phyloP scores from a whole-genome alignment of 2,329 filamentous ascomycete species.

The Ceratocystis eucalypticola region DNA sequence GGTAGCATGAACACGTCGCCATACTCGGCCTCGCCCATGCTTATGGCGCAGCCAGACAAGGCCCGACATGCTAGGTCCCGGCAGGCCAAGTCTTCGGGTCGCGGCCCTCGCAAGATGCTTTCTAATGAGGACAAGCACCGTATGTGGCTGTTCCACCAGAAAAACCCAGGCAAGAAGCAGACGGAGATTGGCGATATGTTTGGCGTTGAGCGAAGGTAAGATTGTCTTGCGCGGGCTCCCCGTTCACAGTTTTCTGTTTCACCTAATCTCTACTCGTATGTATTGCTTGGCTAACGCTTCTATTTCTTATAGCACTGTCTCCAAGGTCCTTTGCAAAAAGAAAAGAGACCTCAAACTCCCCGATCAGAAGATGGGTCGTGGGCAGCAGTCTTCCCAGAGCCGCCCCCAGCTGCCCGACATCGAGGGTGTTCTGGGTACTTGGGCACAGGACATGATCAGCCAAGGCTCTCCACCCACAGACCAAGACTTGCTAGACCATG shows the following conservation, averaged over 20 bases:
- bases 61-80: constrained; percentile 29
- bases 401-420: constrained; percentile 68
- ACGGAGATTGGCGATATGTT: constrained; percentile 93
- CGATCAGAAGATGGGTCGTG: constrained; percentile 58
- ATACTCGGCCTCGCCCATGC: neutral
- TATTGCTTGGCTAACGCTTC: constrained; percentile 6
- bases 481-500: constrained; percentile 73
- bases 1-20: neutral
- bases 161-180: constrained; percentile 83
- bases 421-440: constrained; percentile 77
- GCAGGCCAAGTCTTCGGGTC: constrained; percentile 28
- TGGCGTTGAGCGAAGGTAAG: constrained; percentile 91
- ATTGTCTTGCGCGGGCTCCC: neutral
- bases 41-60: constrained; percentile 10
- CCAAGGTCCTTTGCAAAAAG: constrained; percentile 86
- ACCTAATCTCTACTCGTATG: neutral
- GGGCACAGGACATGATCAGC: constrained; percentile 68
- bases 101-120: constrained; percentile 67
- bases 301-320: constrained; percentile 63
- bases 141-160: constrained; percentile 90
- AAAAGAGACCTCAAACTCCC: constrained; percentile 68
- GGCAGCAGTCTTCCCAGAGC: too few species aligned
- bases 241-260: neutral
- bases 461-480: constrained; percentile 63
- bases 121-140: constrained; percentile 78